phyloP scores from a whole-genome alignment of 345 rosid species.

The Acer campestre region DNA sequence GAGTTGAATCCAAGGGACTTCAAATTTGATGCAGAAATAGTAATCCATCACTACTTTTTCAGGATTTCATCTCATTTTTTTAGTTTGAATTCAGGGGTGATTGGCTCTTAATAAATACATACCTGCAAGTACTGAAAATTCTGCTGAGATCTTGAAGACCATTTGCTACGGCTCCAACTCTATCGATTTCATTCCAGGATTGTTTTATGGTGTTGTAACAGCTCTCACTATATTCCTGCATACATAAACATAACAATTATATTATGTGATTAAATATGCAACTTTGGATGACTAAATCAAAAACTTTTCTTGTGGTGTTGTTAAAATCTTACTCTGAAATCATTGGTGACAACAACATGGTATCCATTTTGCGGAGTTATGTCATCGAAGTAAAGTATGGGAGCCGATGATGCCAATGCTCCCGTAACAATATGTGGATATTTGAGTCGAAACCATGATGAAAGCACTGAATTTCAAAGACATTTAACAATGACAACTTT shows the following conservation, averaged over 20 bases:
- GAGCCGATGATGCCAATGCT: constrained; percentile 36
- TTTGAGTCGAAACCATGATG: constrained; percentile 37
- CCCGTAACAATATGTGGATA: constrained; percentile 31
- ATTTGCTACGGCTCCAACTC: constrained; percentile 24
- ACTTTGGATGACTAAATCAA: not conserved
- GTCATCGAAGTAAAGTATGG: constrained; percentile 32
- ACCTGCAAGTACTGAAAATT: constrained; percentile 28
- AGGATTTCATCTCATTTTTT: not conserved
- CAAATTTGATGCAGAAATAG: not conserved
- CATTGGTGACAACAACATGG: constrained; percentile 23
- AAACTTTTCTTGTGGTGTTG: not conserved
- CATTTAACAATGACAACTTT: not conserved
- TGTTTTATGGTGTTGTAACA: constrained; percentile 32
- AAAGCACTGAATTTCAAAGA: constrained; percentile 25
- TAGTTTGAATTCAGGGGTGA: not conserved
- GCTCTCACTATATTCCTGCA: constrained; percentile 27
- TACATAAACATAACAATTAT: not conserved
- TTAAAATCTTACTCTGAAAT: constrained; percentile 25
- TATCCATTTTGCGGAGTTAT: constrained; percentile 31
- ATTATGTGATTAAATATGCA: not conserved
- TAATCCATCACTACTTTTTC: not conserved
- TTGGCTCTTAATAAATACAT: not conserved
- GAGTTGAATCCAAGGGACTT: constrained; percentile 34
- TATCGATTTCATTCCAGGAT: constrained; percentile 35
- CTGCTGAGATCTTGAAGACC: constrained; percentile 16